A percentile compares a stretch with the other conserved stretches of the same genome.
phyloP scores from a whole-genome alignment of 2,329 filamentous ascomycete species.

The Neodidymelliopsis sp. region DNA sequence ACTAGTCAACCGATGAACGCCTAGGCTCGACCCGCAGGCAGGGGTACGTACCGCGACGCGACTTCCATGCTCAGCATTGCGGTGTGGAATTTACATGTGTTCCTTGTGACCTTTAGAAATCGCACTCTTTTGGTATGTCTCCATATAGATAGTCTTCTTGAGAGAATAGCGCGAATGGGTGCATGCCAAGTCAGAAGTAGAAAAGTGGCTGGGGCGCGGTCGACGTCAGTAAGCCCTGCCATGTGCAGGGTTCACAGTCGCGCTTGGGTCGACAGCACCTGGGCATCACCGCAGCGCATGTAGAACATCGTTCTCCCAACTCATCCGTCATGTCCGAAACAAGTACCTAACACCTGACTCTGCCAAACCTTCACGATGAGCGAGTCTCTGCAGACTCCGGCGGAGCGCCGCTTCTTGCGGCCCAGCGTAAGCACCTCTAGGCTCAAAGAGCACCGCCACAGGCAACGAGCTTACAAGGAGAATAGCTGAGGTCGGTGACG shows the following conservation, averaged over 20 bases:
- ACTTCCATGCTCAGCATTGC: neutral
- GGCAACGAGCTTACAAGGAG: conserved; percentile 27
- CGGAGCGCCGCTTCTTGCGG: conserved; percentile 47
- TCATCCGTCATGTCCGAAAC: conserved; percentile 20
- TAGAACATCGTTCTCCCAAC: neutral
- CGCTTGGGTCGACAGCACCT: conserved; percentile 10
- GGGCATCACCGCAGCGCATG: conserved; percentile 8
- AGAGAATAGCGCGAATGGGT: too few relatives aligned
- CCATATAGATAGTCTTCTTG: too few relatives aligned
- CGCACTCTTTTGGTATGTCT: too few relatives aligned
- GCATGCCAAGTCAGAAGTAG: too few relatives aligned
- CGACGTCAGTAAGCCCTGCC: conserved; percentile 18
- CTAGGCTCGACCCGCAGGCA: conserved; percentile 1
- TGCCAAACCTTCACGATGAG: conserved; percentile 32
- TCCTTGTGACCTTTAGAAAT: neutral
- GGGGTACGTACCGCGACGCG: neutral
- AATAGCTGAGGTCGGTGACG: conserved; percentile 78
- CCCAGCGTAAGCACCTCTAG: conserved; percentile 42
- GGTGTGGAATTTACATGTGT: neutral
- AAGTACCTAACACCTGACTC: neutral
- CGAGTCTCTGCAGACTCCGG: conserved; percentile 39
- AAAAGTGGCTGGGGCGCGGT: conserved; percentile 12
- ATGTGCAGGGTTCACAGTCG: conserved; percentile 10
- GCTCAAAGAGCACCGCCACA: neutral
- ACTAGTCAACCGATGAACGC: conserved; percentile 10